phyloP scores from a whole-genome alignment of 2,329 filamentous ascomycete genomes.

The Monosporascus sp. region DNA sequence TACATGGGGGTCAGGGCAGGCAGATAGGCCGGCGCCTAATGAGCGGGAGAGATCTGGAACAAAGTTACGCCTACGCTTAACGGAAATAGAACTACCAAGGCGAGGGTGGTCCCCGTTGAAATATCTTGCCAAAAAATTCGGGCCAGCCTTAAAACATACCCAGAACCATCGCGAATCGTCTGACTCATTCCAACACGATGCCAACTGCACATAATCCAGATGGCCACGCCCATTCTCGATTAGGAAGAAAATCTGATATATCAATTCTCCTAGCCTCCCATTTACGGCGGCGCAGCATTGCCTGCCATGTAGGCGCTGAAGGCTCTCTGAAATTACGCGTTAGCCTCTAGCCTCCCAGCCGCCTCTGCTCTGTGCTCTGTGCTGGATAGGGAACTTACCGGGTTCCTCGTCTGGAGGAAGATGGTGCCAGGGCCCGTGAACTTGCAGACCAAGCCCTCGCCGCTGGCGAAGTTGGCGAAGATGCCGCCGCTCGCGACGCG shows the following conservation, averaged over 20 bases:
- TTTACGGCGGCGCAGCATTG: constrained; percentile 31
- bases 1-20: too few species aligned
- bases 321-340: constrained; percentile 34
- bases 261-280: neutral
- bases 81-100: too few species aligned
- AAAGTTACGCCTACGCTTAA: too few species aligned
- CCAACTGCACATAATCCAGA: neutral
- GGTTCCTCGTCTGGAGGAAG: constrained; percentile 88
- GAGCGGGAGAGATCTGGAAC: too few species aligned
- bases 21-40: too few species aligned
- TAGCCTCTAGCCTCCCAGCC: neutral
- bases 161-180: too few species aligned
- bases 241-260: neutral
- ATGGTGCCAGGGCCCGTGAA: constrained; percentile 89
- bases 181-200: too few species aligned
- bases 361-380: too few species aligned
- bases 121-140: too few species aligned
- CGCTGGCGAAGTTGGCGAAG: constrained; percentile 76
- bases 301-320: constrained; percentile 49
- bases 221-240: neutral
- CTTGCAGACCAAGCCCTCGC: constrained; percentile 88
- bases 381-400: constrained; percentile 40
- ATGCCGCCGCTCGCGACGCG: constrained; percentile 86
- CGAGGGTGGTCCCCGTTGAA: too few species aligned
- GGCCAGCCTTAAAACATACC: too few species aligned